These are phyloP conservation scores for Taiozyma sp. DNA, from an alignment of 1,139 yeast species.

Conservation along the genomic window DNA sequence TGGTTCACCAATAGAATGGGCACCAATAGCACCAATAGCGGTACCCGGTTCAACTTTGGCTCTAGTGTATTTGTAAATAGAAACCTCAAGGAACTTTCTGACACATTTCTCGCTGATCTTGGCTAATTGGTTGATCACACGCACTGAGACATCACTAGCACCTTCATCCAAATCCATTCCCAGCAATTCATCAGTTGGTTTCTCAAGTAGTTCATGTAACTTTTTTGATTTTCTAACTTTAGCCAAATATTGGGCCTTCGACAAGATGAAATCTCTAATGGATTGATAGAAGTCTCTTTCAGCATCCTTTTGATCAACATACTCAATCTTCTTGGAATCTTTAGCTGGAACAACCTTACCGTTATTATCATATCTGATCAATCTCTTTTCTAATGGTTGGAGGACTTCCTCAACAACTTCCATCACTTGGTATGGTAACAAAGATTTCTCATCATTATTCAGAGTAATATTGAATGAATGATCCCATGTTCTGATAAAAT, in stretches of 20 bases:
- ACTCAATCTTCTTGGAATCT: conserved; percentile 46
- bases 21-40: conserved; percentile 99
- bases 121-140: conserved; percentile 66
- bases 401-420: conserved; percentile 53
- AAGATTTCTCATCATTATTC: conserved; percentile 46
- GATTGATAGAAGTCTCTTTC: conserved; percentile 81
- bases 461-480: conserved; percentile 79
- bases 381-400: conserved; percentile 52
- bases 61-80: conserved; percentile 76
- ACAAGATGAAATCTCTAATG: conserved; percentile 54
- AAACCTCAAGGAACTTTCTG: conserved; percentile 65
- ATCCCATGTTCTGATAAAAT: conserved; percentile 92
- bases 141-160: conserved; percentile 29
- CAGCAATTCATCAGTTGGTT: conserved; percentile 38
- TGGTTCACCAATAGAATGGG: conserved; percentile 98
- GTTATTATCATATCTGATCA: conserved; percentile 67
- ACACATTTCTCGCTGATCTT: conserved; percentile 65
- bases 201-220: conserved; percentile 39
- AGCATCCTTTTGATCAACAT: conserved; percentile 79
- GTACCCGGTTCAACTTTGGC: conserved; percentile 99
- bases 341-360: conserved; percentile 50
- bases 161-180: conserved; percentile 44
- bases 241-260: conserved; percentile 56
- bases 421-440: conserved; percentile 69
- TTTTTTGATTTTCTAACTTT: conserved; percentile 52